These are phyloP conservation scores for Strobilomyces echinocephalus DNA, from an alignment of 768 basidiomycete species.

Conservation along the genomic window DNA sequence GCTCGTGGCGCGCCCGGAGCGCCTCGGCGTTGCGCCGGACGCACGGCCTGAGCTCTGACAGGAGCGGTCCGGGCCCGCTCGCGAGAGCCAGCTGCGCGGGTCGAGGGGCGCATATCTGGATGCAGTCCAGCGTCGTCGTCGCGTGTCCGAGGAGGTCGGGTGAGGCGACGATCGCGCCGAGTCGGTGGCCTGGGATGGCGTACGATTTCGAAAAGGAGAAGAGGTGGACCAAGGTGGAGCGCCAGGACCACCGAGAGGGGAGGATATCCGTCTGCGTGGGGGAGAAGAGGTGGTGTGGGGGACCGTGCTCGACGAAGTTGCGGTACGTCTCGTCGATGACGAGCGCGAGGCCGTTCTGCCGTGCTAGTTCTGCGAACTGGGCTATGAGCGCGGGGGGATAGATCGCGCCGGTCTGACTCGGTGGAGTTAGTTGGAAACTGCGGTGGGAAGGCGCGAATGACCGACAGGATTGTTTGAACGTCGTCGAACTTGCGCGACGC, in stretches of 20 bases:
- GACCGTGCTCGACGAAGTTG: constrained; percentile 54
- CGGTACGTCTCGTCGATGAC: constrained; percentile 88
- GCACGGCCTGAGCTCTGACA: constrained; percentile 49
- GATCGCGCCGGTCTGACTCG: constrained; percentile 57
- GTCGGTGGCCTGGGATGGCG: constrained; percentile 61
- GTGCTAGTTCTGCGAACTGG: constrained; percentile 58
- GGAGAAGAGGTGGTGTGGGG: constrained; percentile 60
- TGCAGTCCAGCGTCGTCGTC: constrained; percentile 65
- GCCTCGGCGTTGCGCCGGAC: constrained; percentile 47
- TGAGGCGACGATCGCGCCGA: constrained; percentile 67
- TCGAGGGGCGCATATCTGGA: constrained; percentile 77
- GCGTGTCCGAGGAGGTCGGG: constrained; percentile 45
- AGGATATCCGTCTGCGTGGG: constrained; percentile 3
- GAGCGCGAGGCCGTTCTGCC: constrained; percentile 53
- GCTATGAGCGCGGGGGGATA: constrained; percentile 55
- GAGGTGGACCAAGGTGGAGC: constrained; percentile 57
- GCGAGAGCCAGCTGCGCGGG: constrained; percentile 65
- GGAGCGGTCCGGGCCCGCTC: constrained; percentile 40
- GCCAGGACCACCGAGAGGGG: constrained; percentile 43
- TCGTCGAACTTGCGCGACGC: too few species aligned
- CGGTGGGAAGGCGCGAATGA: not conserved
- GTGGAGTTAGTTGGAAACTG: not conserved
- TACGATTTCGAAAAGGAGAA: constrained; percentile 79
- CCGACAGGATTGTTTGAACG: constrained; percentile 73
- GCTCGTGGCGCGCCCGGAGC: constrained; percentile 46